These are phyloP conservation scores for Beta lomatogona DNA, from an alignment of 179 eudicot genomes.

Conservation along the genomic window DNA sequence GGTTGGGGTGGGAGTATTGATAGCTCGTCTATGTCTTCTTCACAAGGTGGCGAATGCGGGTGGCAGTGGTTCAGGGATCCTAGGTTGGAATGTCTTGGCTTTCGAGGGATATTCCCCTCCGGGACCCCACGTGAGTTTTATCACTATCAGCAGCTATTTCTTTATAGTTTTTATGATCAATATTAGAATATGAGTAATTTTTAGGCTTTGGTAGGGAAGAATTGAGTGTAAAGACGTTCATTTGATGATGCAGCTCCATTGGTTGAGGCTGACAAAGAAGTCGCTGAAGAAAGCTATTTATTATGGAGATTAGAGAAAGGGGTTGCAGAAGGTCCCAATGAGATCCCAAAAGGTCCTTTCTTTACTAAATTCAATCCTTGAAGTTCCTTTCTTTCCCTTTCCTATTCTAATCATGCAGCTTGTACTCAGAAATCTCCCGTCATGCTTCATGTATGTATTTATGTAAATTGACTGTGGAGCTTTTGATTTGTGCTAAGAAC, in stretches of 20 bases:
- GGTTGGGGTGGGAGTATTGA: slow-evolving; percentile 83
- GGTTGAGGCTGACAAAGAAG: slow-evolving; percentile 90
- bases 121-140: slow-evolving; percentile 56
- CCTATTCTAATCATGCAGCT: neutral
- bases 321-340: slow-evolving; percentile 93
- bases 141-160: neutral
- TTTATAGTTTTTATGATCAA: neutral
- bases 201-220: neutral
- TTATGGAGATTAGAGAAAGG: slow-evolving; percentile 92
- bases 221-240: slow-evolving; percentile 1
- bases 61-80: slow-evolving; percentile 96
- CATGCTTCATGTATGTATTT: neutral
- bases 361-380: too few species aligned
- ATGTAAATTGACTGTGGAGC: neutral
- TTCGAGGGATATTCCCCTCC: slow-evolving; percentile 88
- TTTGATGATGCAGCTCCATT: slow-evolving; percentile 72
- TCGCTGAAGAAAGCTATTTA: slow-evolving; percentile 68
- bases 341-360: slow-evolving; percentile 83
- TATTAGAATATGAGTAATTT: neutral
- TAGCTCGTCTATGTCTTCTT: slow-evolving; percentile 56
- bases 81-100: slow-evolving; percentile 83
- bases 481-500: too few species aligned
- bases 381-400: neutral
- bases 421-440: neutral
- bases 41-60: slow-evolving; percentile 59